Percentiles rank a stretch among this genome's conserved stretches.
These are phyloP conservation scores for Westerdykella ornata DNA, from an alignment of 2,329 filamentous ascomycete genomes.

Conservation along the genomic window DNA sequence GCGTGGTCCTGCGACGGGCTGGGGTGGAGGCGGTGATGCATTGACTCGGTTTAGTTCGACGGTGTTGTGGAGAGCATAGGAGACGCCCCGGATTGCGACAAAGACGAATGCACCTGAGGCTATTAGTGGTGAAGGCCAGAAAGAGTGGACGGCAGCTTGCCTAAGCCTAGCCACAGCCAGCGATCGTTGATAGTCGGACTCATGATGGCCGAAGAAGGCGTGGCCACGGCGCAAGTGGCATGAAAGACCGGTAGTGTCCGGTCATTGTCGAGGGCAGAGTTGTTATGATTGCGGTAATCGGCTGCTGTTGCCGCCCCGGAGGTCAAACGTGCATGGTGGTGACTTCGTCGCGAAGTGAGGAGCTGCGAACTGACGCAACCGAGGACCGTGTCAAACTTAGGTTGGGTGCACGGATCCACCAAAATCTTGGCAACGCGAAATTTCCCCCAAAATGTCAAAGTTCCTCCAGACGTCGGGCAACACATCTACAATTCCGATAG, in stretches of 20 bases:
- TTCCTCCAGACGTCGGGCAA: neutral
- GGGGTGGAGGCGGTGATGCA: slow-evolving; percentile 56
- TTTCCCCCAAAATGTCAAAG: neutral
- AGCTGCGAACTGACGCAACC: too few species aligned
- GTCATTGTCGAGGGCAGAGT: slow-evolving; percentile 9
- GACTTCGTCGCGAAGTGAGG: neutral
- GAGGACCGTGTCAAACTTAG: neutral
- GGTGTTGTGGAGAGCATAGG: slow-evolving; percentile 53
- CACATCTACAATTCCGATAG: too few species aligned
- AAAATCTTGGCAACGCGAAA: slow-evolving; percentile 2
- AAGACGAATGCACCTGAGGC: slow-evolving; percentile 50
- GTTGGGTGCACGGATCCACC: neutral
- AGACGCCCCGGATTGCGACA: slow-evolving; percentile 52
- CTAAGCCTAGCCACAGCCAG: slow-evolving; percentile 44
- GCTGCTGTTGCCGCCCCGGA: slow-evolving; percentile 5
- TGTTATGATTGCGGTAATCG: slow-evolving; percentile 8
- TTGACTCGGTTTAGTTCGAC: slow-evolving; percentile 61
- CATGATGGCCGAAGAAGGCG: slow-evolving; percentile 16
- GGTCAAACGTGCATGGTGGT: neutral
- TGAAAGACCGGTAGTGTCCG: neutral
- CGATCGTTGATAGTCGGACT: slow-evolving; percentile 38
- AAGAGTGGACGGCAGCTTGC: slow-evolving; percentile 15
- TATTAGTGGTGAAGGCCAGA: slow-evolving; percentile 39
- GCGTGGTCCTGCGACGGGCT: slow-evolving; percentile 4
- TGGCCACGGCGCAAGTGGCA: too few species aligned